A percentile compares a stretch with the other conserved stretches of the same genome.
These are phyloP conservation scores for Ophiostoma tasmaniense DNA, from an alignment of 2,329 filamentous ascomycete species.

Conservation along the genomic window DNA sequence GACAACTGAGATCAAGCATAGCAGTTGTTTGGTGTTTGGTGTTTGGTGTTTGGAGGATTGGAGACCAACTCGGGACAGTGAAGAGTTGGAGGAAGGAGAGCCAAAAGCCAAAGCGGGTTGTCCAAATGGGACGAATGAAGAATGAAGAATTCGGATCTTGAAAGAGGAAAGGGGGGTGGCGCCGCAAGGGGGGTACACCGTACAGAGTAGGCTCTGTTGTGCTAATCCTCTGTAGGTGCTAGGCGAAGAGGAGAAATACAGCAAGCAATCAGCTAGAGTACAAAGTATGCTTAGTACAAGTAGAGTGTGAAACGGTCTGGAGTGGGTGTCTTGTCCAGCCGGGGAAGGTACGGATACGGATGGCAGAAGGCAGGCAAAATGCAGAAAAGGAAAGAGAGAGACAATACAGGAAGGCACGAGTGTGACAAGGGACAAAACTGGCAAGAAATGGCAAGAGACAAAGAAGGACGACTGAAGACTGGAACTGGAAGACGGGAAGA, in stretches of 20 bases:
- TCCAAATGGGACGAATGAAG: slow-evolving; percentile 16
- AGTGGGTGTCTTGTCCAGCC: background rate
- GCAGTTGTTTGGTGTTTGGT: background rate
- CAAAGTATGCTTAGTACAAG: background rate
- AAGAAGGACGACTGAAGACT: background rate
- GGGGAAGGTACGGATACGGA: background rate
- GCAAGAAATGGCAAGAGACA: background rate
- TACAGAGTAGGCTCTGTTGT: background rate
- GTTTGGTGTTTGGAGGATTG: background rate
- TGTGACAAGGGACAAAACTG: background rate
- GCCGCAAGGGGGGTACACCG: slow-evolving; percentile 10
- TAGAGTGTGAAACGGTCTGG: slow-evolving; percentile 7
- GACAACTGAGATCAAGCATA: background rate
- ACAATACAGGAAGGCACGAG: background rate
- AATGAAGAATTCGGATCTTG: slow-evolving; percentile 15
- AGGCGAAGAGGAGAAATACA: slow-evolving; percentile 7
- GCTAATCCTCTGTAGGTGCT: background rate
- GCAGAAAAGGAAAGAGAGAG: background rate
- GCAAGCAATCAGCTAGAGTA: background rate
- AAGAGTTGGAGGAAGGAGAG: slow-evolving; percentile 5
- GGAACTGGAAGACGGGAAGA: too few relatives aligned
- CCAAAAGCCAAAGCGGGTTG: background rate
- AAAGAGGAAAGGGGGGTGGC: slow-evolving; percentile 17
- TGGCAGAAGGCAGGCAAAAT: background rate
- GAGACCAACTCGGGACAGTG: background rate